A percentile compares a stretch with the other conserved stretches of the same genome.
These are phyloP conservation scores for Coemansia sp. DNA, from an alignment of 192 early-diverging fungal genomes.

Conservation along the genomic window DNA sequence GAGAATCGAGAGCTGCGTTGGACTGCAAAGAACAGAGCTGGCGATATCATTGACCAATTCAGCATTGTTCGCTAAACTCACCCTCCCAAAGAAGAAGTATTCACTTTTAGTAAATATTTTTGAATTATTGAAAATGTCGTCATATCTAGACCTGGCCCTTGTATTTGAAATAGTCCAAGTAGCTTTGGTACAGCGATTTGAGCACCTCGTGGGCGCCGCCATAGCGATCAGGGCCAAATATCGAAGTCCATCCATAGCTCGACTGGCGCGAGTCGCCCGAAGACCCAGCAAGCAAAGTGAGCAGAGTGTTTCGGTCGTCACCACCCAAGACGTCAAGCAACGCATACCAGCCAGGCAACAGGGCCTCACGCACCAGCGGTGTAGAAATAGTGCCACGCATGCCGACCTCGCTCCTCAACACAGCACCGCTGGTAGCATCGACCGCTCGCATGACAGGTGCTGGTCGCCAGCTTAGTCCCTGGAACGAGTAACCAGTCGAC, in stretches of 20 bases:
- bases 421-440: not conserved
- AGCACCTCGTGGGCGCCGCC: slow-evolving; percentile 51
- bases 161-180: slow-evolving; percentile 47
- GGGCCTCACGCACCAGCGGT: slow-evolving; percentile 41
- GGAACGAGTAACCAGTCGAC: slow-evolving; percentile 10
- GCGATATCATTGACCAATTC: slow-evolving; percentile 32
- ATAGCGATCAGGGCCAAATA: slow-evolving; percentile 36
- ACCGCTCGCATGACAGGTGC: slow-evolving; percentile 9
- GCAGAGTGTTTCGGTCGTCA: slow-evolving; percentile 26
- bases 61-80: slow-evolving; percentile 12
- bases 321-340: slow-evolving; percentile 39
- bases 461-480: slow-evolving; percentile 42
- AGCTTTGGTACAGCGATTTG: slow-evolving; percentile 50
- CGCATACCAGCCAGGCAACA: slow-evolving; percentile 48
- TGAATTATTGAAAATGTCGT: too few relatives aligned
- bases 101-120: not conserved
- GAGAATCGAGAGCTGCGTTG: slow-evolving; percentile 23
- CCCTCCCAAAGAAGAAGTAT: not conserved
- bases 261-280: slow-evolving; percentile 8
- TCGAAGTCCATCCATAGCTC: slow-evolving; percentile 26
- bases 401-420: not conserved
- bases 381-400: slow-evolving; percentile 19
- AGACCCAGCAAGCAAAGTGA: slow-evolving; percentile 28
- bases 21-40: slow-evolving; percentile 24
- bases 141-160: slow-evolving; percentile 31